phyloP scores from a whole-genome alignment of 352 stramenopile species.

The Elongisporangium undulatum region DNA sequence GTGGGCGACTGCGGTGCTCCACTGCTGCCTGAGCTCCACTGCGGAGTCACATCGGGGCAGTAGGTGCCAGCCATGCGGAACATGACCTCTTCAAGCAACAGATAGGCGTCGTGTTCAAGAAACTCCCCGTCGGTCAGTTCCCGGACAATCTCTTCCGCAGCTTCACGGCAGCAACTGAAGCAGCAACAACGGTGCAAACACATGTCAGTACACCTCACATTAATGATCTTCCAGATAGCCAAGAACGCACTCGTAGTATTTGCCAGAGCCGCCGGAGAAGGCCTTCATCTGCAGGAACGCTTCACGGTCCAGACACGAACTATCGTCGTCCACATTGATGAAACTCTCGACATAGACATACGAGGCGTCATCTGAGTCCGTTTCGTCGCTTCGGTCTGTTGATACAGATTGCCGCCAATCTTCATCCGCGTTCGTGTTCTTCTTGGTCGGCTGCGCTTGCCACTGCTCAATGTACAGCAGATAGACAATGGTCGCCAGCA shows the following conservation, averaged over 20 bases:
- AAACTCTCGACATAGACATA: conserved; percentile 77
- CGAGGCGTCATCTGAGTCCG: conserved; percentile 47
- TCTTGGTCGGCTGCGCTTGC: conserved; percentile 9
- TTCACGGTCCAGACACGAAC: conserved; percentile 34
- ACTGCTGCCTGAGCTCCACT: neutral
- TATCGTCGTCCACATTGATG: conserved; percentile 42
- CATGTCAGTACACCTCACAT: neutral
- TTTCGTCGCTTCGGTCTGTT: conserved; percentile 21
- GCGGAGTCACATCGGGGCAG: conserved; percentile 28
- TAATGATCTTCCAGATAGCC: neutral
- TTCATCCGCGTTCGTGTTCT: conserved; percentile 1
- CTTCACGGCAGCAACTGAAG: conserved; percentile 47
- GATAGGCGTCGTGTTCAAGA: conserved; percentile 66
- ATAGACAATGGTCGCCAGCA: conserved; percentile 72
- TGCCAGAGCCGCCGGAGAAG: conserved; percentile 32
- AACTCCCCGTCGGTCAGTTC: conserved; percentile 39
- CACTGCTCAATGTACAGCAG: conserved; percentile 69
- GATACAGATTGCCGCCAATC: conserved; percentile 6
- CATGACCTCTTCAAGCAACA: conserved; percentile 70
- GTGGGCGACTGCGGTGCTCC: neutral
- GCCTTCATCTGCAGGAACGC: conserved; percentile 36
- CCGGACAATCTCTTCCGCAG: conserved; percentile 41
- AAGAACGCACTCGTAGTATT: conserved; percentile 48
- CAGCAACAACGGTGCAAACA: neutral
- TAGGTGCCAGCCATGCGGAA: conserved; percentile 67